A percentile compares a stretch with the other conserved stretches of the same genome.
Evolutionary conservation across 768 basidiomycete species (phyloP).

Genomic region (Boletellus emodensis): DNA sequence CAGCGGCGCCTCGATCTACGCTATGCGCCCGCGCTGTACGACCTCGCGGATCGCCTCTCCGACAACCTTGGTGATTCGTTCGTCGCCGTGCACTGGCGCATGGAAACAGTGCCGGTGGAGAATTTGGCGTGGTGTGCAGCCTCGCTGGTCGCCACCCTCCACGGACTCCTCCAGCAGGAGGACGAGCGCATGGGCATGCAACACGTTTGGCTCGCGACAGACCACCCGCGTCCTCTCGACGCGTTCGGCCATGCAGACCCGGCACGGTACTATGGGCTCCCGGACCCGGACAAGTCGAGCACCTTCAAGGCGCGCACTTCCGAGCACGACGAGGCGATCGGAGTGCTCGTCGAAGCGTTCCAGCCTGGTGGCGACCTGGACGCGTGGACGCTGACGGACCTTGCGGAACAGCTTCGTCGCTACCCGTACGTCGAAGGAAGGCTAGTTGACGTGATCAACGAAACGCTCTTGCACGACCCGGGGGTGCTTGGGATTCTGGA

Average conservation of each 20-base stretch:
- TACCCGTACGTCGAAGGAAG: conserved; percentile 23
- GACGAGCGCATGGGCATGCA: conserved; percentile 30
- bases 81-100: conserved; percentile 54
- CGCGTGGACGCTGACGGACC: conserved; percentile 42
- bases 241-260: background rate
- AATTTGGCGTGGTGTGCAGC: conserved; percentile 46
- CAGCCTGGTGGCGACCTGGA: conserved; percentile 36
- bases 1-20: conserved; percentile 24
- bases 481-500: conserved; percentile 55
- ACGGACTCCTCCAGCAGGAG: conserved; percentile 25
- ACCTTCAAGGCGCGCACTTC: conserved; percentile 44
- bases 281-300: conserved; percentile 35
- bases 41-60: conserved; percentile 37
- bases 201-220: conserved; percentile 55
- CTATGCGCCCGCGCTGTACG: conserved; percentile 42
- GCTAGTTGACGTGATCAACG: conserved; percentile 13
- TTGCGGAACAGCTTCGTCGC: conserved; percentile 32
- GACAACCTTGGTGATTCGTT: conserved; percentile 36
- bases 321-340: conserved; percentile 44
- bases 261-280: background rate
- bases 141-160: conserved; percentile 44
- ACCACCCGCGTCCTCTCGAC: conserved; percentile 37
- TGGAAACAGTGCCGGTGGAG: conserved; percentile 45
- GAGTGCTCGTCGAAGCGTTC: conserved; percentile 43
- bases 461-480: conserved; percentile 40